Conservation (phyloP, 202 grass and related monocot species). For the Elaeis oleifera region DNA sequence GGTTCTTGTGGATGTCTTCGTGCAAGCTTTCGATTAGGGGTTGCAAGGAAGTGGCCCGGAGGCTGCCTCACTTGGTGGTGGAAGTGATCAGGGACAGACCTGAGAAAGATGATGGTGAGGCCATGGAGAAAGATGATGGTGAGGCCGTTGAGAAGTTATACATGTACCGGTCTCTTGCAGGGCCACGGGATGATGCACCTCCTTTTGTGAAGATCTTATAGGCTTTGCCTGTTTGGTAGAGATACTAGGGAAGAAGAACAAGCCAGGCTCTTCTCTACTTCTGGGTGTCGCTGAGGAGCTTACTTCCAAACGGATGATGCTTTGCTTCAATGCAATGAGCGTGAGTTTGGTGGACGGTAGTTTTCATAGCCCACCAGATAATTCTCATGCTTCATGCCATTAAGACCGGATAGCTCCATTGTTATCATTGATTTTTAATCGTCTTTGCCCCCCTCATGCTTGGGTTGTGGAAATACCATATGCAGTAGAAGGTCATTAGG, state of each 20-base stretch:
- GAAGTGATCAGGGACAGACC: conserved; percentile 55
- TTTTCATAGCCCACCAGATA: conserved; percentile 2
- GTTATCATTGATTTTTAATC: not conserved
- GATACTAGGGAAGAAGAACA: not conserved
- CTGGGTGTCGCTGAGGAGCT: conserved; percentile 15
- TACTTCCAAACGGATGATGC: not conserved
- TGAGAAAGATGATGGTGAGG: conserved; percentile 21
- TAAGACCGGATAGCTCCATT: not conserved
- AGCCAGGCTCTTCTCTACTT: conserved; percentile 1
- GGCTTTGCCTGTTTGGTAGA: conserved; percentile 7
- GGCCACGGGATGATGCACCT: conserved; percentile 66
- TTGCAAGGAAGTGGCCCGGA: conserved; percentile 65
- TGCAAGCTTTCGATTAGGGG: conserved; percentile 59
- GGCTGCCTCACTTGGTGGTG: conserved; percentile 62
- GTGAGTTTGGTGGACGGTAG: conserved; percentile 6
- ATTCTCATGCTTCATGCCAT: not conserved
- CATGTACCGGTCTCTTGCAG: conserved; percentile 90
- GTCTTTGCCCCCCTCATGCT: not conserved
- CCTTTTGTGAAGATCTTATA: conserved; percentile 77
- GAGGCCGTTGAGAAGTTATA: conserved; percentile 67
- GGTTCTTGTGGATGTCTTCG: conserved; percentile 86
- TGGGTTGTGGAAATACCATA: conserved; percentile 2
- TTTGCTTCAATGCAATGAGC: not conserved
- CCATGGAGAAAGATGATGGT: conserved; percentile 32
- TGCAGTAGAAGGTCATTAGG: not conserved